These are phyloP conservation scores for Pichia sp. DNA, from an alignment of 1,139 yeast genomes.

Conservation along the genomic window DNA sequence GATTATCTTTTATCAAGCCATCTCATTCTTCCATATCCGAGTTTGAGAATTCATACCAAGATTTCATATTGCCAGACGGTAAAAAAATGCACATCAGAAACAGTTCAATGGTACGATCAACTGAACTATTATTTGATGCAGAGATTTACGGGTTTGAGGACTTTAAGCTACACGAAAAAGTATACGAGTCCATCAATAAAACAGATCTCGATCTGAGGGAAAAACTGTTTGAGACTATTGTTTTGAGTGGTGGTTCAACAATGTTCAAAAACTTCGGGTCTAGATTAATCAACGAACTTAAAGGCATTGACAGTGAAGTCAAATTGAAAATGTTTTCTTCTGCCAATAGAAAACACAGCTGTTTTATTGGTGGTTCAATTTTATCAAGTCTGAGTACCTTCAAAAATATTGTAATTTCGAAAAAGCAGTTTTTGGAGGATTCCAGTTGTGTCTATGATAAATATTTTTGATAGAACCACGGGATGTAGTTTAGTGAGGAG, in stretches of 20 bases:
- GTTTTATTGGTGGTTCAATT: constrained; percentile 94
- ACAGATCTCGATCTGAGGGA: constrained; percentile 76
- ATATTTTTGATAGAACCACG: constrained; percentile 45
- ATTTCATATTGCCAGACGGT: constrained; percentile 77
- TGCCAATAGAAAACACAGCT: constrained; percentile 75
- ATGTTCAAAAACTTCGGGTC: constrained; percentile 73
- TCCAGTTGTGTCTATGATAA: constrained; percentile 59
- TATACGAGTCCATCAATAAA: constrained; percentile 57
- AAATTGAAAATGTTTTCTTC: constrained; percentile 83
- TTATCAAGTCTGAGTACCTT: constrained; percentile 83
- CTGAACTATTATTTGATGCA: constrained; percentile 74
- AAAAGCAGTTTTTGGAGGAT: constrained; percentile 50
- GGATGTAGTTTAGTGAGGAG: too few relatives aligned
- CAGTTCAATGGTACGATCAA: constrained; percentile 44
- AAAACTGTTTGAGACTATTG: constrained; percentile 58
- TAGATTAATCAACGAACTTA: constrained; percentile 63
- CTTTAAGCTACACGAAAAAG: constrained; percentile 58
- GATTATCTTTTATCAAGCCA: constrained; percentile 46
- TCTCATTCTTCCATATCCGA: constrained; percentile 24
- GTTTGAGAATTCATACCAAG: constrained; percentile 6
- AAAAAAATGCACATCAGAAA: constrained; percentile 35
- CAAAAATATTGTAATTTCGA: constrained; percentile 71
- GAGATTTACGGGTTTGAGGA: constrained; percentile 71
- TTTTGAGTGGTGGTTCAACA: constrained; percentile 84
- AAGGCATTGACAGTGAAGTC: constrained; percentile 40